Evolutionary conservation across 768 basidiomycete species (phyloP), one percentile per base, ranked within the genome.

Genomic region (Pulveroboletus sp.): DNA sequence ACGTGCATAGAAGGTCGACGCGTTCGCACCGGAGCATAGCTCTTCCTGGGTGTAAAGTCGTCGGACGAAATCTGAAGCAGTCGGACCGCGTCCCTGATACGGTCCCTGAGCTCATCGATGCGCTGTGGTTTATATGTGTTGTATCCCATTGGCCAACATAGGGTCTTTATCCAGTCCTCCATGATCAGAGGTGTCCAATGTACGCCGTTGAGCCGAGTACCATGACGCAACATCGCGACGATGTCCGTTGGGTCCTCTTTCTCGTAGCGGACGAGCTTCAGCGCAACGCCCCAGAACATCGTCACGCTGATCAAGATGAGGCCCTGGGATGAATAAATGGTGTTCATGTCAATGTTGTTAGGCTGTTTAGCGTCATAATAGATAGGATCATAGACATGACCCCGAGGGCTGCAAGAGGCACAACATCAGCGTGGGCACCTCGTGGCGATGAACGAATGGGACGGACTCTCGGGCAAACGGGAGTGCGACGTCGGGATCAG

Each of bases 211-310:
- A 79, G 65, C 36, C 70, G 68, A 1, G 75, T 77, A 1, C 83
- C 83, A 50, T 82, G 78, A 47, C 78, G 75, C n/a, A 87, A 73
- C 38, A 86, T 72, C n/a, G 82, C 70, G 41, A 80, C 81, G 50
- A 86, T 83, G 63, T 88, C 85, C 1, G 63, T 72, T 1, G 82
- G 77, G 63, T 87, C 86, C 53, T 77, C 74, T 46, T 79, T 78
- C 35, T 74, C 68, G 62, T 83, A 88, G 6, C 86, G 74, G 17
- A 84, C 83, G 10, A 88, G 73, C 62, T 88, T 88, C 57, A 87
- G 77, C 3, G 84, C 81, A 37, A 87, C 77, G 1, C 79, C 78
- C 86, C 86, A 88, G 52, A 80, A 78, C 50, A 84, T 85, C 26
- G 82, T 78, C 3, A 87, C 83, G 53, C 78, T 80, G 59, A 86